Percentiles rank a stretch among this genome's conserved stretches.
Evolutionary conservation across 495 filamentous ascomycete genomes (phyloP).

Genomic region (Podospora pseudopauciseta): DNA sequence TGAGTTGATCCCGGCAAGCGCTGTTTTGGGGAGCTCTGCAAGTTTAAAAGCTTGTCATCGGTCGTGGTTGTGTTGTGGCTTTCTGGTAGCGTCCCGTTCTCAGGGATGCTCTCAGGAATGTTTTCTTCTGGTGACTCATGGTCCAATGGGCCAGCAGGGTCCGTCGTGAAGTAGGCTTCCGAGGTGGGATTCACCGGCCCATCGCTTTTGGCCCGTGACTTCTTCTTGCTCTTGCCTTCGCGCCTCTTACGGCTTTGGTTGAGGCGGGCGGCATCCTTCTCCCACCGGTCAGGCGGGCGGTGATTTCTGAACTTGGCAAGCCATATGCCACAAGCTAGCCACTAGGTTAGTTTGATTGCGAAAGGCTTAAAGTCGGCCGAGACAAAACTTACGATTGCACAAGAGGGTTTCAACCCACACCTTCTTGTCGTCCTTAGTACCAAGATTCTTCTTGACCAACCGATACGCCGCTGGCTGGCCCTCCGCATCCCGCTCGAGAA

Average conservation of each 20-base stretch:
- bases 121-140: slow-evolving; percentile 30
- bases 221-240: slow-evolving; percentile 29
- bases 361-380: neutral
- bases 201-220: slow-evolving; percentile 43
- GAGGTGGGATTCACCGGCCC: slow-evolving; percentile 41
- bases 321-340: slow-evolving; percentile 78
- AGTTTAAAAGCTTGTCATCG: slow-evolving; percentile 37
- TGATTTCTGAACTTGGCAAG: slow-evolving; percentile 80
- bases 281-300: slow-evolving; percentile 80
- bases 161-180: slow-evolving; percentile 49
- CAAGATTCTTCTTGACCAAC: slow-evolving; percentile 73
- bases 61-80: slow-evolving; percentile 30
- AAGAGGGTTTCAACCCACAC: slow-evolving; percentile 67
- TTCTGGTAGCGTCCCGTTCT: slow-evolving; percentile 28
- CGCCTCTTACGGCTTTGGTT: slow-evolving; percentile 48
- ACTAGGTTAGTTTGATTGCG: neutral
- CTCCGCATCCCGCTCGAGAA: slow-evolving; percentile 57
- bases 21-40: slow-evolving; percentile 33
- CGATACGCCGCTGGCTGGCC: slow-evolving; percentile 60
- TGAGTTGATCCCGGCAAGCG: slow-evolving; percentile 39
- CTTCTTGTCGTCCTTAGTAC: slow-evolving; percentile 53
- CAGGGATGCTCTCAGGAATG: slow-evolving; percentile 11
- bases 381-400: slow-evolving; percentile 61
- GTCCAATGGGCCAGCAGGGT: slow-evolving; percentile 41
- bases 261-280: slow-evolving; percentile 55